Evolutionary conservation across 1,284 basidiomycete genomes (phyloP).

Genomic region (Macrocystidia cucumis): DNA sequence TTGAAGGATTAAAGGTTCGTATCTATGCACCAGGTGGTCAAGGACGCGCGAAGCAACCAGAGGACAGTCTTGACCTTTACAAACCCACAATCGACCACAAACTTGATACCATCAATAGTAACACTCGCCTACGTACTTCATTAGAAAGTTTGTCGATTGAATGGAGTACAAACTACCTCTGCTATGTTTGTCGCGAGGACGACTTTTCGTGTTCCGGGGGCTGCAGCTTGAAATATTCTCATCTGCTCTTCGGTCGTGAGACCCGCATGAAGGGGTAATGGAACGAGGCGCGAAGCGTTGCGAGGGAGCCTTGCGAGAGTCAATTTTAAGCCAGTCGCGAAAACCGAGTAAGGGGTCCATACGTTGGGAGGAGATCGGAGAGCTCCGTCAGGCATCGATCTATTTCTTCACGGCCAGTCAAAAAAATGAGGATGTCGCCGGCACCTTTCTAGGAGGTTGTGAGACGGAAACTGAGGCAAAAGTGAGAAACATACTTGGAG

Average conservation of each 20-base stretch:
- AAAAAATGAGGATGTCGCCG: conserved; percentile 90
- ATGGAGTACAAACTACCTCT: conserved; percentile 44
- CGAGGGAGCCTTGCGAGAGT: conserved; percentile 50
- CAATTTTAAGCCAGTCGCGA: conserved; percentile 2
- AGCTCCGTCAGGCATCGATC: conserved; percentile 81
- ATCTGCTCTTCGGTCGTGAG: conserved; percentile 83
- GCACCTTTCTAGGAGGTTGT: conserved; percentile 44
- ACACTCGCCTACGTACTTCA: conserved; percentile 66
- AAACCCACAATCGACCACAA: conserved; percentile 93
- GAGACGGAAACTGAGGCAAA: background rate
- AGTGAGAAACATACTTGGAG: conserved; percentile 45
- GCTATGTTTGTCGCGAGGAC: conserved; percentile 96
- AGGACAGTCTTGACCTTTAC: conserved; percentile 69
- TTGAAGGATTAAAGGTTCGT: conserved; percentile 77
- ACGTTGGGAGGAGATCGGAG: conserved; percentile 74
- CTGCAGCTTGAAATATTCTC: conserved; percentile 73
- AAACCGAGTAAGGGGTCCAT: conserved; percentile 16
- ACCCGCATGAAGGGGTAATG: conserved; percentile 85
- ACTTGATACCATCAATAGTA: conserved; percentile 93
- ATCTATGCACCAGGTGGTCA: conserved; percentile 39
- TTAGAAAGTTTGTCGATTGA: conserved; percentile 1
- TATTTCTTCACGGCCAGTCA: conserved; percentile 97
- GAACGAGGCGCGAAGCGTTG: conserved; percentile 49
- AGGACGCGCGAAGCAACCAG: background rate
- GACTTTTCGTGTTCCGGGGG: conserved; percentile 77